Percentiles rank a stretch among this genome's conserved stretches.
These are phyloP conservation scores for Prunus fruticosa DNA, from an alignment of 306 rosid genomes.

Conservation along the genomic window DNA sequence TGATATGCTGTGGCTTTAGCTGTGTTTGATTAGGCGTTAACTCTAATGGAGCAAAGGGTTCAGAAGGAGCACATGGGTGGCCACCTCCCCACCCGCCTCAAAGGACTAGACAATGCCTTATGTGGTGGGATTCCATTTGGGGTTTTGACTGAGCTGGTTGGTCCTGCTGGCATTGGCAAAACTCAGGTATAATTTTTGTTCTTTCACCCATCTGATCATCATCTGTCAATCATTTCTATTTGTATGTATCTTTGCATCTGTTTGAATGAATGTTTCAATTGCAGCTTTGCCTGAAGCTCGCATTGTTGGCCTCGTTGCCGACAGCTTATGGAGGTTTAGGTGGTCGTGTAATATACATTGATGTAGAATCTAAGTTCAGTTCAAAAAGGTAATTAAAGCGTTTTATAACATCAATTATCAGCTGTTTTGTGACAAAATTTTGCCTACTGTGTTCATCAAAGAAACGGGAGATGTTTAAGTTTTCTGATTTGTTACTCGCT, in stretches of 20 bases:
- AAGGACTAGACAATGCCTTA: slow-evolving; percentile 83
- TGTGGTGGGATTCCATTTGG: slow-evolving; percentile 90
- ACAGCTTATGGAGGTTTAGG: slow-evolving; percentile 66
- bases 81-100: slow-evolving; percentile 78
- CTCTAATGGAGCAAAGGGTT: slow-evolving; percentile 68
- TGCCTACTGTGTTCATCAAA: background rate
- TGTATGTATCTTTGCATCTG: background rate
- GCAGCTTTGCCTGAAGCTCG: slow-evolving; percentile 94
- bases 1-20: slow-evolving; percentile 24
- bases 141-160: slow-evolving; percentile 92
- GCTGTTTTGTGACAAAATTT: slow-evolving; percentile 17
- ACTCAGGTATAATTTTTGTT: slow-evolving; percentile 53
- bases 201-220: background rate
- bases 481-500: slow-evolving; percentile 8
- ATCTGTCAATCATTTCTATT: background rate
- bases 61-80: slow-evolving; percentile 64
- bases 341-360: slow-evolving; percentile 80
- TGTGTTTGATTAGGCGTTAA: slow-evolving; percentile 47
- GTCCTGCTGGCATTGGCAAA: slow-evolving; percentile 94
- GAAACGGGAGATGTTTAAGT: background rate
- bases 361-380: slow-evolving; percentile 82
- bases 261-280: slow-evolving; percentile 18
- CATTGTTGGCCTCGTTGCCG: slow-evolving; percentile 72
- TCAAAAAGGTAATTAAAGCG: slow-evolving; percentile 65
- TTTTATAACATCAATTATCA: background rate